These are phyloP conservation scores for Phytophthora agathidicida DNA, from an alignment of 352 stramenopile species.

Conservation along the genomic window DNA sequence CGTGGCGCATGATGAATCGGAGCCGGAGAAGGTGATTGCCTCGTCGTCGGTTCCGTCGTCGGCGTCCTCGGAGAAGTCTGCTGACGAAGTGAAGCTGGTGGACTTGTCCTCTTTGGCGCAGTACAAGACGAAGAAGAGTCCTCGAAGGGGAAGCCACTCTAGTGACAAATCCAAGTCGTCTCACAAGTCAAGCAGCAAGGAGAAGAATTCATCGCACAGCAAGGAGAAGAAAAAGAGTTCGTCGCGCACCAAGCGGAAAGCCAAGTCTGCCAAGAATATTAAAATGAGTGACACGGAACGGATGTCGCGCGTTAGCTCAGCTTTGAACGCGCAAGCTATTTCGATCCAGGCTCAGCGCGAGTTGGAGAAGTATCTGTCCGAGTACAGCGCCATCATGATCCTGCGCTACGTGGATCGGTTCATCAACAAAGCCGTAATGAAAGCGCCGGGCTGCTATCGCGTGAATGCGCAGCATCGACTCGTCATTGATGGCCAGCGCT, in stretches of 20 bases:
- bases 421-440: slow-evolving; percentile 73
- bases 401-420: slow-evolving; percentile 84
- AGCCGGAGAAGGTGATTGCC: slow-evolving; percentile 23
- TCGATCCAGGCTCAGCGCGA: slow-evolving; percentile 77
- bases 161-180: slow-evolving; percentile 35
- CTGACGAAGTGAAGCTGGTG: slow-evolving; percentile 26
- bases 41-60: slow-evolving; percentile 29
- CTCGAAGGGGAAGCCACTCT: slow-evolving; percentile 16
- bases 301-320: slow-evolving; percentile 62
- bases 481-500: slow-evolving; percentile 74
- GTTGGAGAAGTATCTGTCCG: slow-evolving; percentile 64
- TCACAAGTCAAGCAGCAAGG: slow-evolving; percentile 23
- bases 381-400: slow-evolving; percentile 86
- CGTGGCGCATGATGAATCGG: slow-evolving; percentile 16
- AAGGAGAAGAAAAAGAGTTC: slow-evolving; percentile 27
- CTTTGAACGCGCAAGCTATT: slow-evolving; percentile 66
- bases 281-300: slow-evolving; percentile 54
- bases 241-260: slow-evolving; percentile 38
- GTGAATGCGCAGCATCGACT: slow-evolving; percentile 52
- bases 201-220: slow-evolving; percentile 11
- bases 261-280: slow-evolving; percentile 44
- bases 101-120: slow-evolving; percentile 32
- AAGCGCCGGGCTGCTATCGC: slow-evolving; percentile 72
- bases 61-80: slow-evolving; percentile 23
- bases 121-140: slow-evolving; percentile 30